Conservation (phyloP, 495 filamentous ascomycete species). For the Xylaria grammica region DNA sequence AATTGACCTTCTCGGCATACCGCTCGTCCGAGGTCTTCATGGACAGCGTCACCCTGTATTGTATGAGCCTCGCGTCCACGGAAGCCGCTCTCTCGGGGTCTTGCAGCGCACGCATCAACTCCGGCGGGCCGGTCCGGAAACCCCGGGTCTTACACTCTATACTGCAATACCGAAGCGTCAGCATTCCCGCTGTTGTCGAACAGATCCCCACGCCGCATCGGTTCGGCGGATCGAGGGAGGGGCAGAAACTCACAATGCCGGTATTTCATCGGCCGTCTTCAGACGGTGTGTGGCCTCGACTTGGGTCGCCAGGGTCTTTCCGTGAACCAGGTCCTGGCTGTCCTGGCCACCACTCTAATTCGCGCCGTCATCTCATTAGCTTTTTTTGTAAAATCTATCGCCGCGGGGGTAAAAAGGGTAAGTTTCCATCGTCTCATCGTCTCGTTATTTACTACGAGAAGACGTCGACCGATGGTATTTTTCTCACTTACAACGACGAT, state of each 20-base stretch:
- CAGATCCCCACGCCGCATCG: neutral
- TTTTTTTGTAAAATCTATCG: neutral
- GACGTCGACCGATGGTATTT: neutral
- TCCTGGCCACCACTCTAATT: conserved; percentile 63
- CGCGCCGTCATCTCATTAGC: neutral
- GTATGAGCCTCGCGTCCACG: conserved; percentile 62
- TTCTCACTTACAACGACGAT: conserved; percentile 57
- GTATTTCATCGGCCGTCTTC: conserved; percentile 64
- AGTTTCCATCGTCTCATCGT: conserved; percentile 4
- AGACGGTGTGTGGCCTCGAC: conserved; percentile 60
- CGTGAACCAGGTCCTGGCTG: conserved; percentile 41
- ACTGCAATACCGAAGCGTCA: conserved; percentile 23
- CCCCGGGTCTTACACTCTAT: conserved; percentile 63
- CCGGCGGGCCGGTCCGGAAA: conserved; percentile 62
- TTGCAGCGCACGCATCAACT: conserved; percentile 62
- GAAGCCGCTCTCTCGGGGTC: conserved; percentile 55
- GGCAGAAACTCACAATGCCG: conserved; percentile 47
- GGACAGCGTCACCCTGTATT: conserved; percentile 60
- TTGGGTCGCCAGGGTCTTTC: conserved; percentile 60
- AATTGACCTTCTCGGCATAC: conserved; percentile 64
- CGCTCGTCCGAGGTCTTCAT: conserved; percentile 67
- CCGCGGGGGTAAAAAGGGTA: neutral
- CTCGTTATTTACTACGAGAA: neutral
- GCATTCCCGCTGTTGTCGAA: neutral
- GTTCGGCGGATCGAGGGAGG: neutral